phyloP scores from a whole-genome alignment of 176 grass and related monocot species.

The Oryza glumipatula region DNA sequence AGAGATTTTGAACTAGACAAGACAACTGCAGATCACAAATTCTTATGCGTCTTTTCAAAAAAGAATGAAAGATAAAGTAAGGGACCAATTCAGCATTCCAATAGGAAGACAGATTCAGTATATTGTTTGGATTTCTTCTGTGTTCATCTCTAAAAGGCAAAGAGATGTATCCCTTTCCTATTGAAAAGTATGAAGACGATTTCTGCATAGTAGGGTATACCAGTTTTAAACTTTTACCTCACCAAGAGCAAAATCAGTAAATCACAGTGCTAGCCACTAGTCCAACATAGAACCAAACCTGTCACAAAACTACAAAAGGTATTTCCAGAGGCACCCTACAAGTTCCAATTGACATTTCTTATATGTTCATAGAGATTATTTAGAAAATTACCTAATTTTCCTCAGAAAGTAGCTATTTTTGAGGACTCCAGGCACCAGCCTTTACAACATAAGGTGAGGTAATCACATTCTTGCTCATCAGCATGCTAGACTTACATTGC shows the following conservation, averaged over 20 bases:
- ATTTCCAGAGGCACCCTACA: background rate
- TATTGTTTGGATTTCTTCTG: background rate
- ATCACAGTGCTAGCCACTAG: background rate
- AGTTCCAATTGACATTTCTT: background rate
- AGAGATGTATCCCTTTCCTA: background rate
- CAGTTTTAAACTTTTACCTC: background rate
- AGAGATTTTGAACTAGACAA: background rate
- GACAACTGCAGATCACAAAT: background rate
- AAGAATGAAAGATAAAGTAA: background rate
- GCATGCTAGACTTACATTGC: background rate
- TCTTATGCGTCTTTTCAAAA: background rate
- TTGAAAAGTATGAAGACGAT: background rate
- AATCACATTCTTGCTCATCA: background rate
- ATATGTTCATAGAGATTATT: background rate
- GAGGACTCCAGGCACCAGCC: background rate
- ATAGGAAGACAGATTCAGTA: background rate
- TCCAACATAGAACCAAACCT: background rate
- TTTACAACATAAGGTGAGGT: background rate
- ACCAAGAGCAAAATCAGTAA: background rate
- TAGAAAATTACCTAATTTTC: background rate
- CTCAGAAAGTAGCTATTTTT: background rate
- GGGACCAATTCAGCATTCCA: background rate
- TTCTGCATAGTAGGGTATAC: background rate
- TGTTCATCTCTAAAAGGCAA: background rate
- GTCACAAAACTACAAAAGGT: background rate